Base-by-base conservation (phyloP, 2,329 filamentous ascomycete genomes). In the Nemania bipapillata region DNA sequence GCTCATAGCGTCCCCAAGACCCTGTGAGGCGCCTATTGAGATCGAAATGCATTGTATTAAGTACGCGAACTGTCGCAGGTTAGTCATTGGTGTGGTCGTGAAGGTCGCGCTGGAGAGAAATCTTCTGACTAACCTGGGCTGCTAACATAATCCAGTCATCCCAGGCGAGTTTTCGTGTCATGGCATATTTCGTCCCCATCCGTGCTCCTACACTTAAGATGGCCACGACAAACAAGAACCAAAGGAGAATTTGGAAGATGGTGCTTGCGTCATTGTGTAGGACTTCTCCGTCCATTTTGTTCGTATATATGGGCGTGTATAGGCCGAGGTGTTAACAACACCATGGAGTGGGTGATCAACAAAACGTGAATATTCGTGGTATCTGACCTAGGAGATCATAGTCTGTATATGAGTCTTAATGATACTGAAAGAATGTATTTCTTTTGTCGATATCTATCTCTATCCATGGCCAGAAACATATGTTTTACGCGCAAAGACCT, bases 1-100 rank as follows among this genome's bases (percentile, higher is more conserved):
- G 30, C 52, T 52, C 11, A 60, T 54, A 37, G 69, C 49, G 24
- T 72, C 61, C 22, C 72, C 74, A 15, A 75, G 70, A 5, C 73
- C 72, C 9, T 64, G 60, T 2, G 72, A 73, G 50, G 70, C 69
- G 2, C 66, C 70, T 30, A 74, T 11, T 7, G 74, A 72, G 37
- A 74, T 67, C 9, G 71, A 59, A n/a, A 74, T 62, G 61, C 70
- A 74, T 63, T 74, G 70, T 17, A 66, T 70, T 2, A 75, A 70
- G 53, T 69, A 73, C 24, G 65, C 32, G n/a, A 32, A 57, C 74
- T 75, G 22, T 28, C 11, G 8, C 35, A 1, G 17, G 50, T 63
- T 66, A n/a, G 67, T 32, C 28, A 28, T 22, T 32, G 7, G 32
- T 63, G 24, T 17, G 28, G 2, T 20, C 22, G n/a, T 30, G n/a